Percentiles rank a stretch among this genome's conserved stretches.
Conservation (phyloP, 140 eudicot species). For the Bidens hawaiensis region DNA sequence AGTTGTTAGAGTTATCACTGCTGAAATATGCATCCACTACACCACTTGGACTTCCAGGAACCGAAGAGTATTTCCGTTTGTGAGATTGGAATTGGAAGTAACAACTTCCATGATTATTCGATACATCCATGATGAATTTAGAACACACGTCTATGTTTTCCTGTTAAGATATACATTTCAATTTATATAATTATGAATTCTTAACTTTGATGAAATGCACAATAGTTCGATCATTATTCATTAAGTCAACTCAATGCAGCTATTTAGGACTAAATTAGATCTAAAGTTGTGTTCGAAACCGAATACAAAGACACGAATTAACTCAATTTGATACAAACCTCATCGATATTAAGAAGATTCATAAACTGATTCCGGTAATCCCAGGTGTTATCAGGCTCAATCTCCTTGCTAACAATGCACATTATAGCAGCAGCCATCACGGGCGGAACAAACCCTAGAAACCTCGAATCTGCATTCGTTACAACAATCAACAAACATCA, state of each 20-base stretch:
- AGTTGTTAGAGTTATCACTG: too few relatives aligned
- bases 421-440: conserved; percentile 76
- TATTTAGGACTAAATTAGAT: neutral
- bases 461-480: conserved; percentile 59
- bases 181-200: neutral
- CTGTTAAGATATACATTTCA: conserved; percentile 36
- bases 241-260: neutral
- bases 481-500: conserved; percentile 9
- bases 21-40: too few relatives aligned
- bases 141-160: conserved; percentile 57
- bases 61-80: conserved; percentile 46
- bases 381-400: conserved; percentile 42
- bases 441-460: conserved; percentile 59
- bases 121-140: conserved; percentile 44
- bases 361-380: conserved; percentile 52
- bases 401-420: conserved; percentile 59
- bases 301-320: neutral
- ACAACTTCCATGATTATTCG: conserved; percentile 21
- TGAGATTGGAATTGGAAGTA: conserved; percentile 29
- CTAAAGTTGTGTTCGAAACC: neutral
- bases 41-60: conserved; percentile 69
- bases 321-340: conserved; percentile 42
- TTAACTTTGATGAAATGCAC: neutral
- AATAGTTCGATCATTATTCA: neutral
- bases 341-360: conserved; percentile 41